Evolutionary conservation across 2,329 filamentous ascomycete genomes (phyloP), one percentile per base, ranked within the genome.

Genomic region (Calonectria pauciramosa): DNA sequence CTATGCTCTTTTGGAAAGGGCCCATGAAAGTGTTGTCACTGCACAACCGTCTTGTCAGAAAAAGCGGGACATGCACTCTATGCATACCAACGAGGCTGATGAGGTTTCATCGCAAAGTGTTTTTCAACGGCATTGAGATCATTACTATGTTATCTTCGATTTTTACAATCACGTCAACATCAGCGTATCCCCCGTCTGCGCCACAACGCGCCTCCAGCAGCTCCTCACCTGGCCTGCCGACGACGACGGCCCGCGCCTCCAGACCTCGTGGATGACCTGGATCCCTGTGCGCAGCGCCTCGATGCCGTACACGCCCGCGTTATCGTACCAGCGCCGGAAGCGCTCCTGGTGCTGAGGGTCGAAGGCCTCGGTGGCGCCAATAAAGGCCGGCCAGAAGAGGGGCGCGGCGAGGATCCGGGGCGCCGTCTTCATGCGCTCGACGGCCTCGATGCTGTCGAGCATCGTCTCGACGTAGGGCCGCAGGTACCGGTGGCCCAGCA

Each of bases 311-410:
- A 74, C 38, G 7, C 66, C 72, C 2, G 76, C 79, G 1, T 72
- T 65, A 0, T 47, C 67, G 20, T 81, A 80, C 80, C 80, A 81
- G 5, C 41, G 32, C 14, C 60, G 44, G 32, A 80, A 82, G 1
- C 79, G 66, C 6, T 75, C 60, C 41, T 81, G 79, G 0, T 77
- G 74, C 3, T 68, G 30, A 16, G 71, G 11, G 23, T 79, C 77
- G 41, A 77, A 79, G 0, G 79, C 78, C 49, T 80, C 79, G 5
- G 73, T 77, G 0, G 76, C 78, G 14, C 75, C 79, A 32, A 81
- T 78, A 20, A 81, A 81, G 0, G 74, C 76, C 0, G 80, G 80
- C 80, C 80, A 81, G 66, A 74, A 80, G 1, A 81, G 71, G 6
- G 78, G 79, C 6, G 79, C 78, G 1, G 79, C 78, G 7, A 80